Evolutionary conservation across 2,329 filamentous ascomycete species (phyloP), one percentile per base, ranked within the genome.

Genomic region (Fusarium sp.): DNA sequence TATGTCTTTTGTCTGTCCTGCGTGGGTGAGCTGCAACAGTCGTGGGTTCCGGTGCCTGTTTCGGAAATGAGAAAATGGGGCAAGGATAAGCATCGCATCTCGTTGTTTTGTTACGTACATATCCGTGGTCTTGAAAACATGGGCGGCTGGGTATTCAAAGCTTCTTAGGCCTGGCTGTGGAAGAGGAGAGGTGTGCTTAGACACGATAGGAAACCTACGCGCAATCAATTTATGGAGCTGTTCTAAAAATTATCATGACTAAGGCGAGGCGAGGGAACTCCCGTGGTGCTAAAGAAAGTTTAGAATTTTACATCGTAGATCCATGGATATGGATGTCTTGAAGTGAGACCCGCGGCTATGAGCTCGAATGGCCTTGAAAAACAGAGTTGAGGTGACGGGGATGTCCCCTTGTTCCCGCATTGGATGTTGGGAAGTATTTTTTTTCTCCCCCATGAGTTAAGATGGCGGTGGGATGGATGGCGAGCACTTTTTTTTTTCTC

Each of bases 1-100:
- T 62, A 53, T 31, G 44, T 40, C 57, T 56, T 22, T 42, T 62
- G 57, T 60, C 40, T 73, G 35, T 73, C 55, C 70, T 73, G 67
- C 70, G 65, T 74, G 67, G 69, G 66, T 69, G 73, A 75, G 66
- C 59, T 73, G 70, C 73, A 72, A 67, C 53, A 69, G 66, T 67
- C 70, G 66, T 56, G 66, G 65, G 40, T 66, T 63, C 40, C 11
- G 17, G 64, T 64, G 60, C 64, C 65, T 64, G 58, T 62, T 64
- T 65, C 67, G 62, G 61, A 63, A 62, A 53, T 22, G 42, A 22
- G 44, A 64, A 51, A 55, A 62, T 60, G 59, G 49, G 64, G 61
- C 55, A 60, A 49, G 61, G 69, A 60, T 57, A 62, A 27, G 44
- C 53, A 60, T 46, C 38, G 44, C 38, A 38, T 55, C 46, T 51